A percentile compares a stretch with the other conserved stretches of the same genome.
phyloP scores from a whole-genome alignment of 2,329 filamentous ascomycete genomes.

The Hymenotorrendiella dingleyae region DNA sequence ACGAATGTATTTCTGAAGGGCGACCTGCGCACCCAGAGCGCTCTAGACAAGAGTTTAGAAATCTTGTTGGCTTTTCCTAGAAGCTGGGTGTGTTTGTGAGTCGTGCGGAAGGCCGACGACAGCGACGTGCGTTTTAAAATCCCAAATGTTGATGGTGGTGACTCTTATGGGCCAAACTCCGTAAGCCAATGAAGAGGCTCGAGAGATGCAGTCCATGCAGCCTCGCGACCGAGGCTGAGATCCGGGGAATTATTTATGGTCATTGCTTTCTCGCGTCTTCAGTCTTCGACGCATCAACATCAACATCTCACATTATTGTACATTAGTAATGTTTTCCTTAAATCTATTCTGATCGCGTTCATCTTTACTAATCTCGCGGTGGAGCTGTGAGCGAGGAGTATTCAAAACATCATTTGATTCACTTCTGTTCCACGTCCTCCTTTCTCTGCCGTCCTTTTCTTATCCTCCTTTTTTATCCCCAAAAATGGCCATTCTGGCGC shows the following conservation, averaged over 20 bases:
- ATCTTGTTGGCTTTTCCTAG: constrained; percentile 30
- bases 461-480: not conserved
- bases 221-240: not conserved
- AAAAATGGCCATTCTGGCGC: constrained; percentile 36
- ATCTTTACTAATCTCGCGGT: not conserved
- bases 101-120: constrained; percentile 3
- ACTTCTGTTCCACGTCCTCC: too few species aligned
- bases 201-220: too few species aligned
- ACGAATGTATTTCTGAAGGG: constrained; percentile 39
- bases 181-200: too few species aligned
- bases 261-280: too few species aligned
- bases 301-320: not conserved
- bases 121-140: too few species aligned
- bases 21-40: constrained; percentile 53
- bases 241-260: too few species aligned
- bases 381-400: not conserved
- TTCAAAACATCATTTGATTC: too few species aligned
- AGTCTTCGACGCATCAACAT: not conserved
- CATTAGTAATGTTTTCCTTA: not conserved
- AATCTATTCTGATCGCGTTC: not conserved
- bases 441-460: too few species aligned
- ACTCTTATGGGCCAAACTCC: too few species aligned
- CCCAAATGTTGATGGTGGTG: too few species aligned
- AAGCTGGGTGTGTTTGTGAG: constrained; percentile 14
- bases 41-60: constrained; percentile 48